Percentiles rank a stretch among this genome's conserved stretches.
Conservation (phyloP, 257 asterid genomes). For the Nyctanthes arbortristis region DNA sequence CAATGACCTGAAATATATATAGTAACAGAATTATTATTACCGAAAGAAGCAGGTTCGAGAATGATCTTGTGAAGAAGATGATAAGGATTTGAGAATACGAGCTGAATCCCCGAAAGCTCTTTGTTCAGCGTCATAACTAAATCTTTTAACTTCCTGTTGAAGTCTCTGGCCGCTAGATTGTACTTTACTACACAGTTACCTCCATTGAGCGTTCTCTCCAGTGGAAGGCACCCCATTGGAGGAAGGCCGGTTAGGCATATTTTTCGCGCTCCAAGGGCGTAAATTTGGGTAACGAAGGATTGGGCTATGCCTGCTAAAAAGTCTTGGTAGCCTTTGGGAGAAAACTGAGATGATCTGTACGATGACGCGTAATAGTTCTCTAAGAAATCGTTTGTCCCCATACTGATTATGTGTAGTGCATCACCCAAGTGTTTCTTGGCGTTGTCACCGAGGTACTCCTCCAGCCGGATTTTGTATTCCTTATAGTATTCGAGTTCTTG, state of each 20-base stretch:
- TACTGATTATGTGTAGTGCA: constrained; percentile 36
- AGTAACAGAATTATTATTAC: too few species aligned
- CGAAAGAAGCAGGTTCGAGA: constrained; percentile 27
- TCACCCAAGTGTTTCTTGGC: constrained; percentile 24
- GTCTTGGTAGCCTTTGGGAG: constrained; percentile 26
- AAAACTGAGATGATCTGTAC: constrained; percentile 21
- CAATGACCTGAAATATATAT: too few species aligned
- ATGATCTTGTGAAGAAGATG: constrained; percentile 29
- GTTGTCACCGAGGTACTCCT: constrained; percentile 20
- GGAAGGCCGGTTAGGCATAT: constrained; percentile 39
- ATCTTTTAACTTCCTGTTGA: constrained; percentile 20
- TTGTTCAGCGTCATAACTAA: constrained; percentile 29
- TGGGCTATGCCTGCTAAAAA: constrained; percentile 27
- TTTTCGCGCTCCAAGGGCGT: constrained; percentile 37
- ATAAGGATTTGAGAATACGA: constrained; percentile 37
- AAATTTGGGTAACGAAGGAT: constrained; percentile 28
- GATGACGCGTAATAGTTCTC: constrained; percentile 39
- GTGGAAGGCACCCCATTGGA: constrained; percentile 50
- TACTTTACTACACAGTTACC: constrained; percentile 26
- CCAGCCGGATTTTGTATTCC: constrained; percentile 33
- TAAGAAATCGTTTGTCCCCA: constrained; percentile 46
- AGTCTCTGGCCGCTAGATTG: constrained; percentile 32
- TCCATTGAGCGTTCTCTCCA: constrained; percentile 40
- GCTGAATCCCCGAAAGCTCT: constrained; percentile 32
- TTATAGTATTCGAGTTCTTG: constrained; percentile 45